phyloP scores from a whole-genome alignment of 75 land plant species.

The Isoetes taiwanensis region DNA sequence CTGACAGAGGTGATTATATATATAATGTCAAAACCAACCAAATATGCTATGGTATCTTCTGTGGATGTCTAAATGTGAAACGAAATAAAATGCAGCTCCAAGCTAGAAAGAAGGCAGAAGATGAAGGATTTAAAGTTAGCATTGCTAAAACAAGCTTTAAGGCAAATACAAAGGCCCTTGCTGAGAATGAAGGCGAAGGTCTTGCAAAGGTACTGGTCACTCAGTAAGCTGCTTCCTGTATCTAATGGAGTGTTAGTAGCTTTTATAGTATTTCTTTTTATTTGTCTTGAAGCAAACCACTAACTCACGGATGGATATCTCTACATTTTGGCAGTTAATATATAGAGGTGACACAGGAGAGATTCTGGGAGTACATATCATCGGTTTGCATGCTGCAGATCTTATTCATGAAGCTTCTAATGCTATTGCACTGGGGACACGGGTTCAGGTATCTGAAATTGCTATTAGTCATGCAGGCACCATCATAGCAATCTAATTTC shows the following conservation, averaged over 20 bases:
- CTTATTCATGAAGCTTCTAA: slow-evolving; percentile 99
- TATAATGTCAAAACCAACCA: too few species aligned
- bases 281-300: not conserved
- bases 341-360: slow-evolving; percentile 96
- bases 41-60: too few species aligned
- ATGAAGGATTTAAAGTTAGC: slow-evolving; percentile 80
- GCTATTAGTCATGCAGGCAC: slow-evolving; percentile 1
- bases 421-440: slow-evolving; percentile 89
- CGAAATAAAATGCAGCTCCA: too few species aligned
- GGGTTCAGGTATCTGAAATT: slow-evolving; percentile 47
- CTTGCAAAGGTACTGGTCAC: slow-evolving; percentile 98
- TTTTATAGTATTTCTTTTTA: not conserved
- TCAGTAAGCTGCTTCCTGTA: too few species aligned
- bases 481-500: too few species aligned
- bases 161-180: slow-evolving; percentile 95
- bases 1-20: slow-evolving; percentile 99
- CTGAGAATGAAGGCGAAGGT: slow-evolving; percentile 99
- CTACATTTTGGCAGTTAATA: slow-evolving; percentile 50
- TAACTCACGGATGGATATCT: not conserved
- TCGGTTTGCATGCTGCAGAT: slow-evolving; percentile 98
- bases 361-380: slow-evolving; percentile 94
- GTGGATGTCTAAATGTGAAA: too few species aligned
- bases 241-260: not conserved
- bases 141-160: slow-evolving; percentile 98
- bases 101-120: slow-evolving; percentile 83